Base-by-base conservation (phyloP, 2,329 filamentous ascomycete species). In the Botryosphaeria dothidea region DNA sequence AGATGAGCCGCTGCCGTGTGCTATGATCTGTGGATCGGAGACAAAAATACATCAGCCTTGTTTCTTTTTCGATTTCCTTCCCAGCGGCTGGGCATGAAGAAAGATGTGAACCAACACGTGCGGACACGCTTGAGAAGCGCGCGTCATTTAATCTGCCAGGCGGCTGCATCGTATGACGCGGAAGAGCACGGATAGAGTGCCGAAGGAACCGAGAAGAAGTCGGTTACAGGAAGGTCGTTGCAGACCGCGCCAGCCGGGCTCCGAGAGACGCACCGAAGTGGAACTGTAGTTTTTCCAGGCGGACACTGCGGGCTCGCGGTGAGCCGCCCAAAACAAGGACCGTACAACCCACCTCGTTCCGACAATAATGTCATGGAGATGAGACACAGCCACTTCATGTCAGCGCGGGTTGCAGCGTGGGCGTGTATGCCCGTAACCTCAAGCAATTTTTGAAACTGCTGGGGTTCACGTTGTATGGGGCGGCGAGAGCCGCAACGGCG, bases 371-470 rank as follows among this genome's bases (percentile, higher is more conserved):
- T 34, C 49, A 52, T 36, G 9, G 7, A 38, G n/a, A 29, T 38
- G 11, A 56, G 15, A 5, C 31, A 38, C 38, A 31, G 78, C 21
- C 80, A 83, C 66, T 84, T 17, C 17, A 41, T 41, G 38, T 41
- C 9, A 17, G 82, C 63, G 78, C 80, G 1, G 80, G 81, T 79
- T 78, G 0, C 81, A 80, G 0, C 80, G 83, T 51, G 81, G 81
- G 82, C 80, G 0, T n/a, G n/a, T 83, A 83, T 67, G 80, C 81
- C 0, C 74, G 77, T 1, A 81, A 83, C 62, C 73, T 83, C 3
- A 78, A 75, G 43, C 81, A 82, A 64, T 83, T 83, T 54, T 75
- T 79, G 13, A 79, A 81, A 15, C 72, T 81, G 0, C 71, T 83
- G 4, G 79, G 72, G 1, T 83, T 82, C 68, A 82, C 81, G 0